Evolutionary conservation across 192 early-diverging fungal genomes (phyloP), one percentile per base, ranked within the genome.

Genomic region (Rhizophagus sp.): DNA sequence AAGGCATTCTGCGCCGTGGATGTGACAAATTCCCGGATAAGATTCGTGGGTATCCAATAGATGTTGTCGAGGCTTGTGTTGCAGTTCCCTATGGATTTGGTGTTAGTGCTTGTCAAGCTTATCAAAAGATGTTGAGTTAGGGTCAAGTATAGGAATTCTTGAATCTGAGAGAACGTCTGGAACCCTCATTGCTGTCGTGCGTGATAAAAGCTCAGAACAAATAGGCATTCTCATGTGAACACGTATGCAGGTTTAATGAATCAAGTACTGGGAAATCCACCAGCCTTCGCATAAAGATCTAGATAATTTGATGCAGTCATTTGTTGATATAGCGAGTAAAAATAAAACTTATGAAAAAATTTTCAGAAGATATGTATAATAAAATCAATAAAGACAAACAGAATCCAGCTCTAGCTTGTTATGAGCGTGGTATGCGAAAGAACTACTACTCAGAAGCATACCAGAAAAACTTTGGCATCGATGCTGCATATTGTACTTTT

Each of bases 201-300:
- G 19, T 41, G 69, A 71, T 36, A 71, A 41, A 71, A 41, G 1
- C 3, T 71, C 30, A 71, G n/a, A 71, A 44, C 69, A 71, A 9
- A 71, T 44, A 0, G 69, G 69, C 34, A 71, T 71, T 71, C 69
- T 71, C 36, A 41, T 71, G 69, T 41, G 69, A 71, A 44, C 69
- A 71, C 12, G 69, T 71, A 41, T 71, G 69, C 41, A 71, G 17
- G 69, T 71, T 71, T 71, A n/a, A 36, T 41, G 69, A 36, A 71
- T 44, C 69, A 10, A 71, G 69, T 34, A 19, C 36, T 44, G 69
- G 30, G 15, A 36, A 36, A 34, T 71, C 19, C 12, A 41, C 0
- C 69, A 41, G 19, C 30, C 36, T 71, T 71, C 69, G 69, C 17
- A 71, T 44, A 2, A 41, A 71, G 39, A 71, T 44, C 41, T 71